phyloP scores from a whole-genome alignment of 768 basidiomycete species.

The Porphyrellus cyaneotinctus region DNA sequence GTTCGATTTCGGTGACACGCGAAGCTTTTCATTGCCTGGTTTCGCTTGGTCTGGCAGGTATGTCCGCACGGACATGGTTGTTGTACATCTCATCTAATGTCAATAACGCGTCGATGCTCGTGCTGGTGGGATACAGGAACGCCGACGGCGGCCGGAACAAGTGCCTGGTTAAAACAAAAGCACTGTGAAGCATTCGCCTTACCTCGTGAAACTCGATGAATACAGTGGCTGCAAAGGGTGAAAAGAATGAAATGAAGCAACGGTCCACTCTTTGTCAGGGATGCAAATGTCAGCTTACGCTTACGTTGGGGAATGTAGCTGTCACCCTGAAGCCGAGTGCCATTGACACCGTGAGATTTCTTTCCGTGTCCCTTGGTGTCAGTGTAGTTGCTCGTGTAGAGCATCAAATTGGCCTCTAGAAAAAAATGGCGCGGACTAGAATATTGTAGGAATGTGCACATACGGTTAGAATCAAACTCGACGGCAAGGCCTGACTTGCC shows the following conservation, averaged over 20 bases:
- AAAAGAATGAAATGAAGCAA: not conserved
- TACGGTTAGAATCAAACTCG: conserved; percentile 68
- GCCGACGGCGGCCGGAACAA: conserved; percentile 51
- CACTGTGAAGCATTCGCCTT: not conserved
- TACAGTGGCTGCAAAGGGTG: conserved; percentile 43
- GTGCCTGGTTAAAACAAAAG: not conserved
- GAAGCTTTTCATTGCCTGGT: conserved; percentile 4
- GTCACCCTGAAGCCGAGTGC: conserved; percentile 55
- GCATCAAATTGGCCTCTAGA: conserved; percentile 72
- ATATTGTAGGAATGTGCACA: not conserved
- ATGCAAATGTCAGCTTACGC: conserved; percentile 25
- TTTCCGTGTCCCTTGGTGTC: conserved; percentile 51
- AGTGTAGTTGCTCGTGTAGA: conserved; percentile 61
- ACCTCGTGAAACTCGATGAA: conserved; percentile 72
- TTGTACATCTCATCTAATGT: conserved; percentile 71
- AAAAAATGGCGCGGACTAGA: not conserved
- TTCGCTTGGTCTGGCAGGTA: conserved; percentile 28
- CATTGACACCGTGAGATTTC: conserved; percentile 74
- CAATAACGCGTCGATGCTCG: conserved; percentile 58
- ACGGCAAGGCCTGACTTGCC: conserved; percentile 57
- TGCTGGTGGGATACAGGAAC: conserved; percentile 56
- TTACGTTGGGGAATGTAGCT: conserved; percentile 60
- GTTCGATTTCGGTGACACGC: not conserved
- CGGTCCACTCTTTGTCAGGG: not conserved
- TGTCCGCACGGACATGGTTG: conserved; percentile 61